Conservation (phyloP, 129 eudicot genomes). For the Oenanthe sinensis region DNA sequence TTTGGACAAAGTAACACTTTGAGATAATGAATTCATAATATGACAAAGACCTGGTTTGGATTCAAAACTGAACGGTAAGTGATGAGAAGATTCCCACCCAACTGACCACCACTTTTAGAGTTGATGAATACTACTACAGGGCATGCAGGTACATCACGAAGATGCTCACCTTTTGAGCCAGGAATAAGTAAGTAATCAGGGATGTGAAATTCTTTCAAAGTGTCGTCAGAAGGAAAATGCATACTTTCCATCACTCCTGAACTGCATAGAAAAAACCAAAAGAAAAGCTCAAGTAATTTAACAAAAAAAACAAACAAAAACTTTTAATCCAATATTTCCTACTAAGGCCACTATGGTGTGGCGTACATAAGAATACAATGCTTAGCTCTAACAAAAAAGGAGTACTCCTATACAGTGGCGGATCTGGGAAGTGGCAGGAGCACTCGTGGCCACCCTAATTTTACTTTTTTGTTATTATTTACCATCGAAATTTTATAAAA, state of each 20-base stretch:
- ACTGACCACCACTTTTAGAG: constrained; percentile 94
- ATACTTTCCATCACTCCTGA: constrained; percentile 28
- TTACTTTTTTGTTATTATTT: not conserved
- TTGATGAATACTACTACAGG: constrained; percentile 79
- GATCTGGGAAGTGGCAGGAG: too few relatives aligned
- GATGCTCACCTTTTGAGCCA: constrained; percentile 22
- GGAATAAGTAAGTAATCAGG: constrained; percentile 59
- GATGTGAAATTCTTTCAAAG: constrained; percentile 43
- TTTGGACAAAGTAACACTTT: not conserved
- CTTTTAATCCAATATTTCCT: not conserved
- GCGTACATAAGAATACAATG: not conserved
- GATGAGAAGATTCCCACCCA: constrained; percentile 76
- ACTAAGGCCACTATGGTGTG: not conserved
- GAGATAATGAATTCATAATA: not conserved
- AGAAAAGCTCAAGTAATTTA: not conserved
- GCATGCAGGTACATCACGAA: constrained; percentile 40
- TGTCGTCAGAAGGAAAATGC: constrained; percentile 15
- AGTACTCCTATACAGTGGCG: too few relatives aligned
- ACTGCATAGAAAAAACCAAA: constrained; percentile 13
- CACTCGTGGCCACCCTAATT: not conserved
- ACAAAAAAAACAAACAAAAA: not conserved
- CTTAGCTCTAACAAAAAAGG: not conserved
- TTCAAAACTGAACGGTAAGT: constrained; percentile 70
- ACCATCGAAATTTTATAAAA: not conserved
- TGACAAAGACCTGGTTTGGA: constrained; percentile 46